These are phyloP conservation scores for Escallonia herrerae DNA, from an alignment of 129 eudicot species.

Conservation along the genomic window DNA sequence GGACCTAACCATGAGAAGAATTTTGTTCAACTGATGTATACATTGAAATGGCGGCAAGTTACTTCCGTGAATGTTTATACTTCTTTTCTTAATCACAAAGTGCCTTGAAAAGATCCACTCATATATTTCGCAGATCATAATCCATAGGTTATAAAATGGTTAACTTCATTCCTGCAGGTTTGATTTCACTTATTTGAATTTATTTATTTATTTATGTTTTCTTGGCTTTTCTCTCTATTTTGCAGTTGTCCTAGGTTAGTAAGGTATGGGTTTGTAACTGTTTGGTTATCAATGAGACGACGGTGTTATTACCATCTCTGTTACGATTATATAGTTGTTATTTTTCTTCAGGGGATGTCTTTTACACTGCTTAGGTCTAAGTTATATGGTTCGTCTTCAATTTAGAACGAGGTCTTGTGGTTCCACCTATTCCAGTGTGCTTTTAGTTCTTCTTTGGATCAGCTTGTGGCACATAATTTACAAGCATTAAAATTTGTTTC, in stretches of 20 bases:
- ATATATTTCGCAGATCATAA: neutral
- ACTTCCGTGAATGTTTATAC: neutral
- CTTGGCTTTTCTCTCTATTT: neutral
- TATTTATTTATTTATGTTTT: neutral
- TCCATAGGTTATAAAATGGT: neutral
- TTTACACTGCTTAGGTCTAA: no score
- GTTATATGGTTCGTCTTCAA: no score
- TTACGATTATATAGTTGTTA: no score
- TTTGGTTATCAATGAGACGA: neutral
- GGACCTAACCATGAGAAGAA: slow-evolving; percentile 3
- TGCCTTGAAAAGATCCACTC: slow-evolving; percentile 1
- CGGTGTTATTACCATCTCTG: neutral
- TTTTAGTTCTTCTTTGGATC: no score
- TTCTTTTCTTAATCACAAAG: neutral
- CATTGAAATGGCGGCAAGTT: slow-evolving; percentile 6
- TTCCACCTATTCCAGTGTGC: no score
- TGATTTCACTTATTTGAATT: neutral
- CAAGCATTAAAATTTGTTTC: no score
- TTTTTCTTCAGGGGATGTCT: no score
- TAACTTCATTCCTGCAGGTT: neutral
- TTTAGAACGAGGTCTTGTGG: no score
- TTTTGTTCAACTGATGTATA: slow-evolving; percentile 12
- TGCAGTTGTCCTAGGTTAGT: neutral
- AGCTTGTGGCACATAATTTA: no score
- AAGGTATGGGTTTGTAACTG: neutral